Conservation (phyloP, 2,329 filamentous ascomycete genomes). For the Aureobasidium uvarum region DNA sequence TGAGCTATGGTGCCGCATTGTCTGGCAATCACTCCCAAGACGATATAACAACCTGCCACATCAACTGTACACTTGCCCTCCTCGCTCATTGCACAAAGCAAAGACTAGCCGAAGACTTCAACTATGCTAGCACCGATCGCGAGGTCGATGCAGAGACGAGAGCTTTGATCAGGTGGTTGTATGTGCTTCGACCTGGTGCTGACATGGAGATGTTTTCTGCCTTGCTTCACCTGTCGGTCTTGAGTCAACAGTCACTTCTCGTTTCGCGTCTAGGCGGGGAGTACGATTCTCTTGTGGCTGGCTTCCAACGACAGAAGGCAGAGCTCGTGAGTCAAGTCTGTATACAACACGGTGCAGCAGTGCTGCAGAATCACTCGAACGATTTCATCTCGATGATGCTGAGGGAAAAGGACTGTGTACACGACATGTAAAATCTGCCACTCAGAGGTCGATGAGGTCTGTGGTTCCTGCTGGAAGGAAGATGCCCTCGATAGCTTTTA, state of each 20-base stretch:
- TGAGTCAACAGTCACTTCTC: background rate
- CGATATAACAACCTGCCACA: background rate
- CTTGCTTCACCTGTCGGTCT: background rate
- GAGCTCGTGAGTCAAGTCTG: background rate
- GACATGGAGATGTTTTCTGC: conserved; percentile 1
- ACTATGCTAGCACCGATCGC: no score
- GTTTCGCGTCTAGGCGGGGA: background rate
- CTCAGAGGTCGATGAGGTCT: no score
- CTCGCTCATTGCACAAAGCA: background rate
- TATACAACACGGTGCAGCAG: background rate
- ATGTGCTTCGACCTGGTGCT: conserved; percentile 1
- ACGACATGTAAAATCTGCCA: no score
- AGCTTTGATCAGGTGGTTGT: background rate
- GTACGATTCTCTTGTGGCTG: background rate
- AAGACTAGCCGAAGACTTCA: background rate
- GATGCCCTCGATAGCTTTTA: no score
- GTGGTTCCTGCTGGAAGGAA: no score
- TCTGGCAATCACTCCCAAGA: background rate
- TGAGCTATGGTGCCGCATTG: background rate
- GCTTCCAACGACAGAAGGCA: background rate
- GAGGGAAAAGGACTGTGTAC: background rate
- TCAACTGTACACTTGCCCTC: background rate
- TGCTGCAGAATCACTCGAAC: background rate
- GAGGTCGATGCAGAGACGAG: background rate
- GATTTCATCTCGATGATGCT: background rate